A percentile compares a stretch with the other conserved stretches of the same genome.
Evolutionary conservation across 2,329 filamentous ascomycete species (phyloP).

Genomic region (Septoria linicola): DNA sequence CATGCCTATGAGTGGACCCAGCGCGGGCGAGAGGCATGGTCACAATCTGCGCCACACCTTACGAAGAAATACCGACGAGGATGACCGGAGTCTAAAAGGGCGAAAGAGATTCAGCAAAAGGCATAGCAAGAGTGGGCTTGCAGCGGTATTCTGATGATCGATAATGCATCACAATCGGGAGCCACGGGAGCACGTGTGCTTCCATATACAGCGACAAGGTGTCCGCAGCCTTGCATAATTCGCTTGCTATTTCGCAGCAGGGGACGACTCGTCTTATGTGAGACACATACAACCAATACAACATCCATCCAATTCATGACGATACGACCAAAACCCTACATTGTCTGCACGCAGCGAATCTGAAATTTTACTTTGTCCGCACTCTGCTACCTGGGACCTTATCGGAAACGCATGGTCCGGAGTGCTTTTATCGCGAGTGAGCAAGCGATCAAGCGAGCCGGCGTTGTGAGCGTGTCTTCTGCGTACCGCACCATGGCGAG

Average conservation of each 20-base stretch:
- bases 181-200: conserved; percentile 10
- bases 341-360: conserved; percentile 13
- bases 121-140: conserved; percentile 91
- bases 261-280: too few species aligned
- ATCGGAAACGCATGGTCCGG: neutral
- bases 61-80: conserved; percentile 38
- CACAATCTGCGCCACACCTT: conserved; percentile 37
- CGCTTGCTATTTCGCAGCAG: too few species aligned
- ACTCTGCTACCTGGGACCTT: neutral
- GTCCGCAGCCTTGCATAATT: conserved; percentile 5
- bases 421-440: conserved; percentile 14
- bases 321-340: conserved; percentile 11
- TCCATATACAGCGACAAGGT: neutral
- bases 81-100: conserved; percentile 39
- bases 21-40: conserved; percentile 24
- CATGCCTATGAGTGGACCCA: conserved; percentile 35
- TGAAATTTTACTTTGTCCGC: conserved; percentile 6
- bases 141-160: conserved; percentile 70
- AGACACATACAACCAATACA: neutral
- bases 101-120: conserved; percentile 80
- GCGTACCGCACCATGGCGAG: too few species aligned
- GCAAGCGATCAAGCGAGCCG: conserved; percentile 5
- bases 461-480: too few species aligned
- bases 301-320: conserved; percentile 11
- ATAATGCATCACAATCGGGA: conserved; percentile 4